phyloP scores from a whole-genome alignment of 768 basidiomycete genomes.

The Podaxis sp. region DNA sequence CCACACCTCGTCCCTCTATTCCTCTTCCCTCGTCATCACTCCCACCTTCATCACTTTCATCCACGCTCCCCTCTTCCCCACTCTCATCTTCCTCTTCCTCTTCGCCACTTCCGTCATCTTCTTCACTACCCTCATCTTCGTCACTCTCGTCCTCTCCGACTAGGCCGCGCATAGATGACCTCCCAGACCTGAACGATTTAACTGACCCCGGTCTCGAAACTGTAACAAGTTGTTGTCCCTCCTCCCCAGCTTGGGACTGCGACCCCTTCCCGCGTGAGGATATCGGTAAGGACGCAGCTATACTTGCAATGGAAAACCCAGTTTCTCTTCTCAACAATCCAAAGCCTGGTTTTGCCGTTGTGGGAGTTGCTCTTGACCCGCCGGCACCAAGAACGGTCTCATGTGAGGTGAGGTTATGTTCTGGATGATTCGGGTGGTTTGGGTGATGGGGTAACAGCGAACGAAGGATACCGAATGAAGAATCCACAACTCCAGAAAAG shows the following conservation, averaged over 20 bases:
- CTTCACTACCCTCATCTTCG: constrained; percentile 39
- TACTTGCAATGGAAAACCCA: constrained; percentile 77
- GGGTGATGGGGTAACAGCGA: constrained; percentile 59
- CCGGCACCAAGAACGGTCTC: too few species aligned
- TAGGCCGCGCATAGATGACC: constrained; percentile 18
- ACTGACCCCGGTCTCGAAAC: constrained; percentile 44
- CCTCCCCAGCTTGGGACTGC: constrained; percentile 31
- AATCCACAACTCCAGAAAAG: constrained; percentile 86
- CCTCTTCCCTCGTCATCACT: constrained; percentile 38
- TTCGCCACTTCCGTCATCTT: constrained; percentile 36
- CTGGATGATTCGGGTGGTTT: not conserved
- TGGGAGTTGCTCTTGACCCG: not conserved
- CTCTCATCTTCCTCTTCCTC: constrained; percentile 36
- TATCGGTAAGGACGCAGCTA: constrained; percentile 62
- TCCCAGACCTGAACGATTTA: constrained; percentile 31
- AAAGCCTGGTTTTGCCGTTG: constrained; percentile 36
- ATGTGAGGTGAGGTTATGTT: too few species aligned
- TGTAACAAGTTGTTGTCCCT: constrained; percentile 46
- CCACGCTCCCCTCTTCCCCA: constrained; percentile 38
- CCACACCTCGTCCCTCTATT: constrained; percentile 31
- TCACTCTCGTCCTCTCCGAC: constrained; percentile 36
- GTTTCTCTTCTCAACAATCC: constrained; percentile 71
- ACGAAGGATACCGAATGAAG: constrained; percentile 84
- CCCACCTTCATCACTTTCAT: constrained; percentile 24
- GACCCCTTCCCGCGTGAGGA: constrained; percentile 35